Conservation (phyloP, 1,139 yeast species). For the Pichia sp. region DNA sequence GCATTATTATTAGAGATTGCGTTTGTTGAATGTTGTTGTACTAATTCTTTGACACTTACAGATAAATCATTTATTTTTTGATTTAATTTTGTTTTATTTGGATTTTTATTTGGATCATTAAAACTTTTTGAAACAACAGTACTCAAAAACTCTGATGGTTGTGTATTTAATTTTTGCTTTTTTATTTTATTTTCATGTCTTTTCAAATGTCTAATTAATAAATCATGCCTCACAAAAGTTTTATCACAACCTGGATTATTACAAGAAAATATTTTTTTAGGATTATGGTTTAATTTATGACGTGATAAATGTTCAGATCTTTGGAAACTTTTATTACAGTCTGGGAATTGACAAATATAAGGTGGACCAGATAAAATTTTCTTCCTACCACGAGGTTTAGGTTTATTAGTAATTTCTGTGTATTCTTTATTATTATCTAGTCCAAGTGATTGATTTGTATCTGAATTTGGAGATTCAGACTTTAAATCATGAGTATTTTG, state of each 20-base stretch:
- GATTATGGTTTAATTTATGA: slow-evolving; percentile 32
- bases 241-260: slow-evolving; percentile 41
- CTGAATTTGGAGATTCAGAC: too few species aligned
- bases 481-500: too few species aligned
- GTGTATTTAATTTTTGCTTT: slow-evolving; percentile 5
- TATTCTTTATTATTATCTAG: too few species aligned
- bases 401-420: neutral
- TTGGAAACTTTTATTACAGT: slow-evolving; percentile 29
- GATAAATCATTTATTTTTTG: neutral
- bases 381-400: slow-evolving; percentile 16
- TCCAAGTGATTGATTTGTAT: too few species aligned
- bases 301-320: slow-evolving; percentile 32
- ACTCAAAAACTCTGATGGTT: slow-evolving; percentile 9
- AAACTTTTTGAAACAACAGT: slow-evolving; percentile 10
- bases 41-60: slow-evolving; percentile 1
- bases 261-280: slow-evolving; percentile 41
- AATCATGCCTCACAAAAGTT: slow-evolving; percentile 56
- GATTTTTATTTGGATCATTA: neutral
- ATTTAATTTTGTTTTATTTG: neutral
- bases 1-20: neutral
- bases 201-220: slow-evolving; percentile 45
- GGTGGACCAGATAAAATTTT: slow-evolving; percentile 25
- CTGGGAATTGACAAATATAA: slow-evolving; percentile 26
- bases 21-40: slow-evolving; percentile 2
- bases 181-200: slow-evolving; percentile 35